These are phyloP conservation scores for Selaginella tamariscina DNA, from an alignment of 75 land plant species.

Conservation along the genomic window DNA sequence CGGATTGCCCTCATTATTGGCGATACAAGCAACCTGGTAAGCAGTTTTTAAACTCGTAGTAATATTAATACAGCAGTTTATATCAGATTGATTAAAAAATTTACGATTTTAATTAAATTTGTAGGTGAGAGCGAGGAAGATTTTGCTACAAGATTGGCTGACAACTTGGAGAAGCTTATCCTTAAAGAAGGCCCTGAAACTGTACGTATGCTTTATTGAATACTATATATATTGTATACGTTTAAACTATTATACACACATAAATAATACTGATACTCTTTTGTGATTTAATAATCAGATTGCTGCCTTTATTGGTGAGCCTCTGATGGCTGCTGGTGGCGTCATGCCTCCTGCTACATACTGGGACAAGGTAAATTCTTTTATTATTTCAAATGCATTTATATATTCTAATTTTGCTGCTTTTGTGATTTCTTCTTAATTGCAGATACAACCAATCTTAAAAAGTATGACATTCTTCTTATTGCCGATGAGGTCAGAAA, in stretches of 20 bases:
- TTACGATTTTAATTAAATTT: not conserved
- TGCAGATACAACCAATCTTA: constrained; percentile 86
- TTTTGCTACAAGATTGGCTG: constrained; percentile 5
- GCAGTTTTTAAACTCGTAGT: constrained; percentile 1
- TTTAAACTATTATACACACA: not conserved
- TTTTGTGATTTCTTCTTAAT: not conserved
- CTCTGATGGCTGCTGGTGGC: constrained; percentile 12
- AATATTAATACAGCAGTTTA: too few relatives aligned
- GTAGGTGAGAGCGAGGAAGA: constrained; percentile 54
- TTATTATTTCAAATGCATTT: not conserved
- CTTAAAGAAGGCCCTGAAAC: constrained; percentile 3
- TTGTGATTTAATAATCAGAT: constrained; percentile 39
- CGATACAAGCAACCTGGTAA: constrained; percentile 80
- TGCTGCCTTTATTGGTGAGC: constrained; percentile 13
- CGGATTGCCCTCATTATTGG: constrained; percentile 99
- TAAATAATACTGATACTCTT: not conserved
- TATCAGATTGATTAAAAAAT: too few relatives aligned
- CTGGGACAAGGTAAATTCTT: constrained; percentile 8
- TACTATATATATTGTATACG: not conserved
- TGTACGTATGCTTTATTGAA: not conserved
- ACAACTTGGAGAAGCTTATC: constrained; percentile 4
- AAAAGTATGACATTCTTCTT: constrained; percentile 86
- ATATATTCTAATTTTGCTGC: too few relatives aligned
- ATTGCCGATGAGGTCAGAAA: constrained; percentile 90
- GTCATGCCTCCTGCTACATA: constrained; percentile 13